Evolutionary conservation across 768 basidiomycete species (phyloP), one percentile per base, ranked within the genome.

Genomic region (Leccinum olivaceopallidum): DNA sequence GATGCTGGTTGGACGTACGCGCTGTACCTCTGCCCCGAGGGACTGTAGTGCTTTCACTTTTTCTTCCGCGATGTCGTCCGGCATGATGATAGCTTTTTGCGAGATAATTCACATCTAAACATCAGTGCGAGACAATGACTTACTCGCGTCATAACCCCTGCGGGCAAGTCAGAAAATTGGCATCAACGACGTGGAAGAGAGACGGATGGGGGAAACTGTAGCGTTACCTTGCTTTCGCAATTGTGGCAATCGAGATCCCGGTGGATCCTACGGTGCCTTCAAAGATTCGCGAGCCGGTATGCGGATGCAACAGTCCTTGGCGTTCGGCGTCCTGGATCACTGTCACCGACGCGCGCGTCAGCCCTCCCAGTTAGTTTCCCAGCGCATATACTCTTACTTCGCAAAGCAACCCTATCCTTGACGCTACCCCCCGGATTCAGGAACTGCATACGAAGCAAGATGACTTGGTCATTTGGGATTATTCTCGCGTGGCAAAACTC

Each of bases 181-280:
- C 12, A 34, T 57, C 42, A 36, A 55, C 50, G 13, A 30, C 5
- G 24, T 24, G 24, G 10, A 4, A 14, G 44, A 20, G 53, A 42
- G 24, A 9, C 2, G 0, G 18, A 42, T 9, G 42, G 53, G 10
- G 12, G 5, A 14, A 30, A n/a, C 2, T 12, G 22, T 28, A 28
- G 1, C 16, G 39, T 83, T 65, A 92, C 94, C 89, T 87, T 12
- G 95, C 94, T 64, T 83, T 83, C 2, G 94, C 91, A 55, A 99
- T 90, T 3, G 92, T 97, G 0, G 97, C 96, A 55, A 99, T 88
- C 1, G 95, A 97, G 59, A 98, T 98, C 6, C 97, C 95, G 0
- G 95, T 97, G 0, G 93, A 95, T 8, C 94, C 97, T 4, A 96
- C 93, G 0, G 96, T 99, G 4, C 97, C 97, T 73, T 98, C 97